Evolutionary conservation across 495 filamentous ascomycete genomes (phyloP).

Genomic region (Aspergillus biplanus): DNA sequence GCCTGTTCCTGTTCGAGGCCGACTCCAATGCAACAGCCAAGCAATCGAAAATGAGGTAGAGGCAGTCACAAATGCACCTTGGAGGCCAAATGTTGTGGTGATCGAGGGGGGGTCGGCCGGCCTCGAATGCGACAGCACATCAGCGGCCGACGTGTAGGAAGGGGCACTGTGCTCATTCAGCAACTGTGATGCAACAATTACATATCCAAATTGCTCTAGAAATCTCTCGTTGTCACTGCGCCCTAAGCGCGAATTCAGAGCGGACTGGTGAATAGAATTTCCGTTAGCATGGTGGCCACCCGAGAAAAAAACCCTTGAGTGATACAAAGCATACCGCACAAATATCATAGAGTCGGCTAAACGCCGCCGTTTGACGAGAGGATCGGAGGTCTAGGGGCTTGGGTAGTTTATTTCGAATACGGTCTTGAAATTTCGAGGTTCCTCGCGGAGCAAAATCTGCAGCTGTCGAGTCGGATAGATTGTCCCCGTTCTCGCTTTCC

Average conservation of each 20-base stretch:
- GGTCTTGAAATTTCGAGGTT: conserved; percentile 64
- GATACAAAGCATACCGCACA: conserved; percentile 57
- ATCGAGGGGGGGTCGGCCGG: conserved; percentile 43
- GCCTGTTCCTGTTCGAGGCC: conserved; percentile 38
- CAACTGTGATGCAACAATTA: conserved; percentile 92
- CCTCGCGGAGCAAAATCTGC: conserved; percentile 77
- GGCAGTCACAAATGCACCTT: conserved; percentile 55
- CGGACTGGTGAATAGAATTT: conserved; percentile 36
- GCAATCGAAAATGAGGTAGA: conserved; percentile 68
- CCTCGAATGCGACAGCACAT: conserved; percentile 41
- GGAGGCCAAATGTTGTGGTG: conserved; percentile 49
- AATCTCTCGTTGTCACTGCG: conserved; percentile 84
- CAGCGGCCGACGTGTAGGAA: conserved; percentile 48
- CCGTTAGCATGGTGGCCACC: conserved; percentile 15
- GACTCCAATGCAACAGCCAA: conserved; percentile 72
- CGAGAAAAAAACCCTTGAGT: too few relatives aligned
- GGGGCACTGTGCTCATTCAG: conserved; percentile 67
- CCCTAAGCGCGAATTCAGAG: conserved; percentile 73
- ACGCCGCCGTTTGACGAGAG: conserved; percentile 48
- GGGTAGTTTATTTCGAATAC: conserved; percentile 67
- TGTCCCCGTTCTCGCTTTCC: conserved; percentile 46
- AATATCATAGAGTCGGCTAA: conserved; percentile 57
- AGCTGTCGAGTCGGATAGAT: conserved; percentile 34
- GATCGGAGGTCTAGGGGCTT: conserved; percentile 61
- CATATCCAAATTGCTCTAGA: conserved; percentile 93